phyloP scores from a whole-genome alignment of 163 green algal species.

The Volvox carteri region DNA sequence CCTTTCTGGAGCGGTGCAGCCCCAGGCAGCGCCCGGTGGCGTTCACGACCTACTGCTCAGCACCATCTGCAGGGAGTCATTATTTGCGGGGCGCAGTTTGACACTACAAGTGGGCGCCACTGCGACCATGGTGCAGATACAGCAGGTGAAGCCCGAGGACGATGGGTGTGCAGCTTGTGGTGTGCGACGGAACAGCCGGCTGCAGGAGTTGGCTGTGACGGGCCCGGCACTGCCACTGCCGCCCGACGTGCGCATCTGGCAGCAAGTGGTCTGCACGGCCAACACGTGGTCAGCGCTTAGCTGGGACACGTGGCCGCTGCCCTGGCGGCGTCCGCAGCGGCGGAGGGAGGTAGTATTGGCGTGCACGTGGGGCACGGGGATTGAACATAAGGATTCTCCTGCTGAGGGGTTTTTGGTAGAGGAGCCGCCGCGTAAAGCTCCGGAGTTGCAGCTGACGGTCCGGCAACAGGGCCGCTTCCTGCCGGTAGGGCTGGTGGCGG shows the following conservation, averaged over 20 bases:
- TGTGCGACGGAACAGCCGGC: not conserved
- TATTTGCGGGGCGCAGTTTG: slow-evolving; percentile 7
- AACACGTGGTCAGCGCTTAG: too few relatives aligned
- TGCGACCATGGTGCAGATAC: not conserved
- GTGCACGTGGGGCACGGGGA: not conserved
- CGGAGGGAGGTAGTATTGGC: not conserved
- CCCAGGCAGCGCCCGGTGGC: not conserved
- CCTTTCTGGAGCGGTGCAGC: too few relatives aligned
- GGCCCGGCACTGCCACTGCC: not conserved
- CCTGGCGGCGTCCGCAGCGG: not conserved
- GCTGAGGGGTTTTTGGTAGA: not conserved
- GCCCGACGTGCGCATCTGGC: slow-evolving; percentile 14
- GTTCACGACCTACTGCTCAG: not conserved
- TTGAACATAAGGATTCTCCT: not conserved
- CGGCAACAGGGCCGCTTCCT: slow-evolving; percentile 44
- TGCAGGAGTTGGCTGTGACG: not conserved
- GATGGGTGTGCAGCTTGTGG: not conserved
- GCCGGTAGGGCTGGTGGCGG: not conserved
- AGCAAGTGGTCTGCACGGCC: not conserved
- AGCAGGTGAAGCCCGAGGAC: not conserved
- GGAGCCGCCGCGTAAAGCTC: not conserved
- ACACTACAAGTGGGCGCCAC: slow-evolving; percentile 17
- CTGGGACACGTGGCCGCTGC: not conserved
- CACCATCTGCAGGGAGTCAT: not conserved
- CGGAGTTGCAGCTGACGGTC: slow-evolving; percentile 22